Evolutionary conservation across 164 flowering plant species (phyloP).

Genomic region (Annona cherimola): DNA sequence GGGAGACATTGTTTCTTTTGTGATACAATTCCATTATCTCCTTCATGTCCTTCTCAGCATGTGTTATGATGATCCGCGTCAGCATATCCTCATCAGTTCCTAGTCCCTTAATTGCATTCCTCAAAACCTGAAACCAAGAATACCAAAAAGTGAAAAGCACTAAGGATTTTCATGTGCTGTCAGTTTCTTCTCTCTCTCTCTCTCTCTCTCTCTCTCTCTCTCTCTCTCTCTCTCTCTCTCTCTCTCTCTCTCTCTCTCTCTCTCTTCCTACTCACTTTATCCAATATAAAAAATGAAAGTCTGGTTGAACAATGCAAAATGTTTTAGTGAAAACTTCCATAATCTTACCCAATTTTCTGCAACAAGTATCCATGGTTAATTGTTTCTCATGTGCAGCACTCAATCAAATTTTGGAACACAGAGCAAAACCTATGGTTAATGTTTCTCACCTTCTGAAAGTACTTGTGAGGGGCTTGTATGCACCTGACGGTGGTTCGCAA

Average conservation of each 20-base stretch:
- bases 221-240: too few relatives aligned
- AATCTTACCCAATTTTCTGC: too few relatives aligned
- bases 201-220: too few relatives aligned
- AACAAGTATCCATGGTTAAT: too few relatives aligned
- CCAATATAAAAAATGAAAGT: too few relatives aligned
- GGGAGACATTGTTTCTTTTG: slow-evolving; percentile 57
- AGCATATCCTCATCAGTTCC: slow-evolving; percentile 77
- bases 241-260: too few relatives aligned
- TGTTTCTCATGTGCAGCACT: too few relatives aligned
- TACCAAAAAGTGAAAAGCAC: neutral
- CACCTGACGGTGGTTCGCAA: slow-evolving; percentile 55
- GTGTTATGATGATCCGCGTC: slow-evolving; percentile 58
- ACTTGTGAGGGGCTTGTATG: slow-evolving; percentile 50
- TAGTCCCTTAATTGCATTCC: slow-evolving; percentile 40
- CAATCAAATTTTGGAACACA: too few relatives aligned
- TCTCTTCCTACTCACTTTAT: too few relatives aligned
- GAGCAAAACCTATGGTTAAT: too few relatives aligned
- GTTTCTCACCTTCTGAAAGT: slow-evolving; percentile 49
- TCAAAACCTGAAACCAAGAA: slow-evolving; percentile 29
- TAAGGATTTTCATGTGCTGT: neutral
- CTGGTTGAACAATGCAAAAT: neutral
- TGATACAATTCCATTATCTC: slow-evolving; percentile 64
- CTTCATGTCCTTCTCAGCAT: slow-evolving; percentile 72
- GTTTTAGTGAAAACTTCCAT: neutral
- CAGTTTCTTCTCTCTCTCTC: too few relatives aligned